Evolutionary conservation across 352 stramenopile species (phyloP), one percentile per base, ranked within the genome.

Genomic region (Phytophthora syringae): DNA sequence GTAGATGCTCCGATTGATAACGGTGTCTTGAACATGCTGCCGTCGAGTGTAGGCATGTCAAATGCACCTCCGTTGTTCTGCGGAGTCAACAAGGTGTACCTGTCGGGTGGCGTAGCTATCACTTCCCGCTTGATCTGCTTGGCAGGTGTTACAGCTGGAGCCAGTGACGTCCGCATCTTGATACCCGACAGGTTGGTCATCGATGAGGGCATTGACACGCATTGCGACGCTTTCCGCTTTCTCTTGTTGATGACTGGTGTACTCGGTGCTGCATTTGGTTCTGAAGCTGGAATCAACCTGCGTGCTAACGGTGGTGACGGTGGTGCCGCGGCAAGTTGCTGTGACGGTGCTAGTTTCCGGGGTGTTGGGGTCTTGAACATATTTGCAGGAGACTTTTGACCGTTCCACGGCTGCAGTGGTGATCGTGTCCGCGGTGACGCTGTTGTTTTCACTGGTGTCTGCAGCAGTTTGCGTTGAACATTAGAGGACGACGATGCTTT

Each of bases 391-490:
- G 53, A 58, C 16, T 67, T 70, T 63, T 77, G 71, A 25, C 76
- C 72, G 44, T 83, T 86, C 72, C 73, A 79, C 9, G 67, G 75
- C n/a, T 76, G 72, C 16, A 77, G 63, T 2, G 75, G 79, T 16
- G 65, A 84, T 51, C 70, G 69, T 12, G 57, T 51, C 3, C 70
- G 57, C 3, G 52, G 58, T 11, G 51, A 59, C 9, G 43, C 15
- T 40, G 59, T 37, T 7, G 64, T 54, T 40, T 91, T 93, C 2
- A 89, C 68, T n/a, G 82, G 85, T 1, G 85, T 92, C 22, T 92
- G 82, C 48, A 93, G 58, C 21, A 93, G 60, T 67, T 92, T 93
- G 10, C 85, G 79, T 62, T 93, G 85, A 4, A 92, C 82, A 21
- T 71, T 75, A 20, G n/a, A 61, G 15, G 70, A 60, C 13, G 57